Evolutionary conservation across 2,329 filamentous ascomycete species (phyloP).

Genomic region (Neonectria neomacrospora): DNA sequence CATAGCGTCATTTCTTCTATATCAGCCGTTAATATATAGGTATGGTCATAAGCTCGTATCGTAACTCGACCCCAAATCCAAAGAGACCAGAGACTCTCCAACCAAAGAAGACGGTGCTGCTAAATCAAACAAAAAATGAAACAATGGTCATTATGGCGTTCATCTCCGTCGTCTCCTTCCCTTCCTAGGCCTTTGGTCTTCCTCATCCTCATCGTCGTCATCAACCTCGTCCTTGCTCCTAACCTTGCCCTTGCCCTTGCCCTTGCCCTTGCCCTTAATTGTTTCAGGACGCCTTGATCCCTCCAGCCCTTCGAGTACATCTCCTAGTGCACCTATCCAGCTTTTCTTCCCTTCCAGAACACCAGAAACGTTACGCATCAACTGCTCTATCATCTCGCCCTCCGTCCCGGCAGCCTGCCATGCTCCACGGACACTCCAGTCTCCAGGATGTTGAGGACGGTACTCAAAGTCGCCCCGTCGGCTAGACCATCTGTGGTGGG

Average conservation of each 20-base stretch:
- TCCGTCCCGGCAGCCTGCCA: constrained; percentile 61
- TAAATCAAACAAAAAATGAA: constrained; percentile 22
- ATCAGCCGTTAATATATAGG: constrained; percentile 41
- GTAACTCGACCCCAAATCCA: constrained; percentile 28
- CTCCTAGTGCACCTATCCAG: constrained; percentile 48
- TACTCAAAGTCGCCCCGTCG: constrained; percentile 58
- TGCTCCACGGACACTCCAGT: constrained; percentile 53
- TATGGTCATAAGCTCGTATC: constrained; percentile 41
- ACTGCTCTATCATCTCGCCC: constrained; percentile 52
- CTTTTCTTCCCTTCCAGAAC: constrained; percentile 46
- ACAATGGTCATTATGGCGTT: constrained; percentile 39
- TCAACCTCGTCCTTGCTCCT: constrained; percentile 2
- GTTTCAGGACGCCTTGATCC: constrained; percentile 18
- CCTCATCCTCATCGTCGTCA: constrained; percentile 19
- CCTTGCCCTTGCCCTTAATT: constrained; percentile 29
- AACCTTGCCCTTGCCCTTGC: not conserved
- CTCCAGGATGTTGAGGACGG: constrained; percentile 45
- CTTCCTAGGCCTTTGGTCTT: constrained; percentile 30
- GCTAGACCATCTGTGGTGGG: constrained; percentile 46
- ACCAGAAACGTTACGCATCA: constrained; percentile 43
- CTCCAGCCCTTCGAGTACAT: constrained; percentile 44
- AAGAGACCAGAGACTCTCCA: constrained; percentile 28
- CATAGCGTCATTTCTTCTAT: constrained; percentile 40
- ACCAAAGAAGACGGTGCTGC: constrained; percentile 30
- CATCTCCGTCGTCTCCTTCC: constrained; percentile 32